Percentiles rank a stretch among this genome's conserved stretches.
phyloP scores from a whole-genome alignment of 1,139 yeast species.

The Saccharomyces hybrid region DNA sequence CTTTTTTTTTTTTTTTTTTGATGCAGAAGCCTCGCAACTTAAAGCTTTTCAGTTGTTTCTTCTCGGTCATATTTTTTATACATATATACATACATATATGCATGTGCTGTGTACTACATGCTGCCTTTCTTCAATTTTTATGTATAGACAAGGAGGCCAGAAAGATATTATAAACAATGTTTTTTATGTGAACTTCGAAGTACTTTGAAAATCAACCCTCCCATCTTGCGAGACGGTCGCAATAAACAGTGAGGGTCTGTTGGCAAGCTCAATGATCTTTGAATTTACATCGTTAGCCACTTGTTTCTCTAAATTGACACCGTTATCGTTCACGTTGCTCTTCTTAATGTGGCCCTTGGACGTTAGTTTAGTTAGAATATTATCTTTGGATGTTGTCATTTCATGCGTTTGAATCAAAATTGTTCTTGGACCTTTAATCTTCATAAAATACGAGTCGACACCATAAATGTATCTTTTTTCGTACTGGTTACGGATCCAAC shows the following conservation, averaged over 20 bases:
- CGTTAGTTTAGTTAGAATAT: conserved; percentile 9
- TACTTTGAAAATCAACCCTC: conserved; percentile 16
- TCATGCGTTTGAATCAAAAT: conserved; percentile 23
- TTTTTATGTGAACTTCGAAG: conserved; percentile 13
- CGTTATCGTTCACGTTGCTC: not conserved
- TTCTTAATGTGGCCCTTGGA: conserved; percentile 19
- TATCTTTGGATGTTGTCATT: conserved; percentile 13
- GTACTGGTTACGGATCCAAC: not conserved
- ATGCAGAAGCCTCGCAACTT: not conserved
- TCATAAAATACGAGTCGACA: conserved; percentile 18
- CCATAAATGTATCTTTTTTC: conserved; percentile 8
- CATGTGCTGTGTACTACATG: not conserved
- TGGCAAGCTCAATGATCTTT: not conserved
- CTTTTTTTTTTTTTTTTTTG: not conserved
- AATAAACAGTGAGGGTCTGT: not conserved
- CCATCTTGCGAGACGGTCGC: conserved; percentile 17
- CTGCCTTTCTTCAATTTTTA: not conserved
- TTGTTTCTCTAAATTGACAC: not conserved
- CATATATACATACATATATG: not conserved
- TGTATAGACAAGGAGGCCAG: not conserved
- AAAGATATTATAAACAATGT: no score
- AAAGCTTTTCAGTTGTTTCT: not conserved
- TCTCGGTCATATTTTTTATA: not conserved
- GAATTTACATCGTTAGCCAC: not conserved
- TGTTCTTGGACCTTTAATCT: conserved; percentile 30